Percentiles rank a stretch among this genome's conserved stretches.
Evolutionary conservation across 345 rosid species (phyloP).

Genomic region (Dovyalis caffra): DNA sequence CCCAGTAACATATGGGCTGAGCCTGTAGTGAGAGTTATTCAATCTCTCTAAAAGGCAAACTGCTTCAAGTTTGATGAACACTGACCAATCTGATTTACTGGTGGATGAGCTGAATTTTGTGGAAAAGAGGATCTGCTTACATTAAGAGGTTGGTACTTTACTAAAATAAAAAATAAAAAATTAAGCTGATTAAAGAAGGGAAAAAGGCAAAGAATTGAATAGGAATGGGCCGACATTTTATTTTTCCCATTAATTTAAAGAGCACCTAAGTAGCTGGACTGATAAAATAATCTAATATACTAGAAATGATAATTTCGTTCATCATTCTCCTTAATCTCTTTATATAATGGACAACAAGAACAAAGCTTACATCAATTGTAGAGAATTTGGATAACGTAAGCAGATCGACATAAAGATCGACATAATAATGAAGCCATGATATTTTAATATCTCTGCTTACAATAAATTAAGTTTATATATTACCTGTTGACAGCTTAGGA

Average conservation of each 20-base stretch:
- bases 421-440: conserved; percentile 24
- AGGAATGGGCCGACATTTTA: no score
- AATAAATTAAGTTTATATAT: neutral
- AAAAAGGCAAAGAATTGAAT: no score
- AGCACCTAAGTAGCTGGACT: no score
- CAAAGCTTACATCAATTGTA: neutral
- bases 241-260: no score
- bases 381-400: conserved; percentile 22
- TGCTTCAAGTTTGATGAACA: neutral
- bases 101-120: neutral
- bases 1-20: neutral
- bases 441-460: neutral
- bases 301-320: neutral
- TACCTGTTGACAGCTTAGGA: neutral
- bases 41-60: neutral
- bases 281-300: no score
- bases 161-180: no score
- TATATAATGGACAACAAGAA: conserved; percentile 3
- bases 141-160: neutral
- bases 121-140: neutral
- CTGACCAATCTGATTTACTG: no score
- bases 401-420: conserved; percentile 15
- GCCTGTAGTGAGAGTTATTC: neutral
- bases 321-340: neutral
- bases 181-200: no score